Conservation (phyloP, 2,329 filamentous ascomycete genomes). For the Phoma sp. region DNA sequence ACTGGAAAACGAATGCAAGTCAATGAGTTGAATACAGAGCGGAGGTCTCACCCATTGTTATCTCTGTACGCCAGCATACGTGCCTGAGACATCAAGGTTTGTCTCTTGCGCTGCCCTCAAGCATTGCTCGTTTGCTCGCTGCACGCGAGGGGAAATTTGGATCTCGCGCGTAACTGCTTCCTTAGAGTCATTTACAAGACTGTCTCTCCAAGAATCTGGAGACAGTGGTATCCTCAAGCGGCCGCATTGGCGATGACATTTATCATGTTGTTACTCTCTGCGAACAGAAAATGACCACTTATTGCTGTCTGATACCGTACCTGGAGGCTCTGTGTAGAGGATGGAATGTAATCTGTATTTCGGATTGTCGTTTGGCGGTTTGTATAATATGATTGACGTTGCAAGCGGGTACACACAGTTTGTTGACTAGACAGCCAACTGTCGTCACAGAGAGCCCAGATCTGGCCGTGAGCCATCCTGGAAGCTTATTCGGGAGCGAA, state of each 20-base stretch:
- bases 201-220: too few species aligned
- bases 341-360: background rate
- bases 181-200: background rate
- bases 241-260: background rate
- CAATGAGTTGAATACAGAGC: background rate
- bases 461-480: background rate
- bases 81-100: constrained; percentile 24
- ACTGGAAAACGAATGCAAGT: background rate
- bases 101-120: constrained; percentile 3
- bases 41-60: background rate
- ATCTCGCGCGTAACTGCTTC: background rate
- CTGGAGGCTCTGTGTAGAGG: background rate
- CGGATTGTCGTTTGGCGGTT: background rate
- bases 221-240: background rate
- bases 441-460: background rate
- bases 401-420: background rate
- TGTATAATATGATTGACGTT: background rate
- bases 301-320: background rate
- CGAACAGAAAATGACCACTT: too few species aligned
- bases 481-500: background rate
- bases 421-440: background rate
- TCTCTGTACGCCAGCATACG: background rate
- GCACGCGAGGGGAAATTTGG: background rate
- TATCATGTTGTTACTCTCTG: background rate
- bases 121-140: background rate